Base-by-base conservation (phyloP, 352 stramenopile genomes). In the Phytophthora pseudosyringae region DNA sequence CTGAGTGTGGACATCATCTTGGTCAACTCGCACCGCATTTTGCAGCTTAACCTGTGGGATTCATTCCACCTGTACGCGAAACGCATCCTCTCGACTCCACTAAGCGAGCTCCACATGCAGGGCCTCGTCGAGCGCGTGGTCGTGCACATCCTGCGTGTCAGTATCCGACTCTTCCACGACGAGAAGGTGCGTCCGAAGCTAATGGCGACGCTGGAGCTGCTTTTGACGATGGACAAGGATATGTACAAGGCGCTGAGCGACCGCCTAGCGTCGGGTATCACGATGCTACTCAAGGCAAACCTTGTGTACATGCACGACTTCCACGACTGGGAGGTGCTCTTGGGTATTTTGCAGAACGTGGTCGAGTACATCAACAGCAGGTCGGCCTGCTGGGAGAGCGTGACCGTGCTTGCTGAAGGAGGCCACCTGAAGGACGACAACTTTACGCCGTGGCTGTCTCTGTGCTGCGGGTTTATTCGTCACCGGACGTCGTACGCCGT, bases 301-400 rank as follows among this genome's bases (percentile, higher is more conserved):
- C 67, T 93, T 13, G 86, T 94, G 63, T 96, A 96, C 76, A 93
- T 96, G 86, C 81, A 93, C 61, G 73, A 91, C 31, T 93, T 92
- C 48, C 73, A 87, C 68, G 86, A 95, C 52, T 92, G 86, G 84
- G 47, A 81, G n/a, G 74, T 91, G 12, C 63, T 93, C 13, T 56
- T 94, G 51, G 80, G 82, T 16, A 88, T 96, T 29, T 51, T 96
- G 15, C 76, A 90, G 45, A 84, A 88, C 33, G 81, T 94, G 1
- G 84, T 92, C 12, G 81, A 91, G 75, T 89, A 89, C 64, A 90
- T 89, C 18, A 90, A 89, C 46, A 86, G 79, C 11, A 78, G 83
- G 8, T 74, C 81, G 5, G 72, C 83, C 21, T 92, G 84, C 62
- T 92, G 86, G 81, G 88, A 96, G 47, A 92, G 83, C 33, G 76